phyloP scores from a whole-genome alignment of 257 asterid genomes.

The Scutellaria galericulata region DNA sequence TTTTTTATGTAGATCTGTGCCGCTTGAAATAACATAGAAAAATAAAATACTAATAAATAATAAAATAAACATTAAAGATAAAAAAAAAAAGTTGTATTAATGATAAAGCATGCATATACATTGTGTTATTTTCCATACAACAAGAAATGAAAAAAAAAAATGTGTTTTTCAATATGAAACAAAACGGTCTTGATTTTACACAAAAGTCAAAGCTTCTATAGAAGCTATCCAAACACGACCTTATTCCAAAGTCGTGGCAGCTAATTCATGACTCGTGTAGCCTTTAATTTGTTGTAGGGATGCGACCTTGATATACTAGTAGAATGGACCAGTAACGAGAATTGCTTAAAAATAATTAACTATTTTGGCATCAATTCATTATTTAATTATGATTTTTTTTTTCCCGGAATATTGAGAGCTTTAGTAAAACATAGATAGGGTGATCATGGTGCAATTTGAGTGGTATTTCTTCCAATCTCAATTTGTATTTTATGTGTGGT shows the following conservation, averaged over 20 bases:
- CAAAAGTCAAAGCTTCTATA: neutral
- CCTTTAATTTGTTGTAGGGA: neutral
- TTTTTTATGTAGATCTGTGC: too few species aligned
- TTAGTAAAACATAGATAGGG: too few species aligned
- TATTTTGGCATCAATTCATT: slow-evolving; percentile 12
- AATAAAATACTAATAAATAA: too few species aligned
- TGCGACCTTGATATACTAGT: too few species aligned
- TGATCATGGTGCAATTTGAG: too few species aligned
- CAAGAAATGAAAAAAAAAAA: neutral
- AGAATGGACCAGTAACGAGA: too few species aligned
- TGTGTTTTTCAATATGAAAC: neutral
- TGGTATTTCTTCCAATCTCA: too few species aligned
- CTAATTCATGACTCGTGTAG: neutral
- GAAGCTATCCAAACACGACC: slow-evolving; percentile 15
- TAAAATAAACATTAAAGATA: too few species aligned
- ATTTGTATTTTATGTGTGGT: too few species aligned
- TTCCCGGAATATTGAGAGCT: too few species aligned
- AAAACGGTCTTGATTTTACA: neutral
- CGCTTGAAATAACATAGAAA: too few species aligned
- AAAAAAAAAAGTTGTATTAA: too few species aligned
- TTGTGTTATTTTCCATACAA: neutral
- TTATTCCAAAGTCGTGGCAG: neutral
- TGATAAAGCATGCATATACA: neutral
- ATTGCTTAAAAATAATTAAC: neutral
- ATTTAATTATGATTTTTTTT: neutral